Base-by-base conservation (phyloP, 2,329 filamentous ascomycete species). In the Scedosporium dehoogii region DNA sequence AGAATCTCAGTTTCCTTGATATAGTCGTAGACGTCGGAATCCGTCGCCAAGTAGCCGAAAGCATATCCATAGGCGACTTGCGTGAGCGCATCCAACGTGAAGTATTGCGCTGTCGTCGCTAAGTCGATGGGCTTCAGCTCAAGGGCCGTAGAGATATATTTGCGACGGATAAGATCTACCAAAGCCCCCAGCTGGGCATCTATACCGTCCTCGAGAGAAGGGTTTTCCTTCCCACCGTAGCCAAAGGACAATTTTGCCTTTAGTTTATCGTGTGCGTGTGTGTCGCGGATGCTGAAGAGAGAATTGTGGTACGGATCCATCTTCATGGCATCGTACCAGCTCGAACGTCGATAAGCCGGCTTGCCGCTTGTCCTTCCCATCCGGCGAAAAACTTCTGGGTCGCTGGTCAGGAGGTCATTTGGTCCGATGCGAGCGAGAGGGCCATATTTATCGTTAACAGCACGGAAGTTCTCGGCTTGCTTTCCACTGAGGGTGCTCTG, bases 251-350 rank as follows among this genome's bases (percentile, higher is more conserved):
- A 78, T 65, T 81, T 80, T 12, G 77, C 74, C 12, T 75, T 73
- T 38, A 79, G 68, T 51, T 68, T 67, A 6, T 67, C 70, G 68
- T 79, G 81, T 56, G 72, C 70, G 14, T 69, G 73, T 44, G 80
- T 79, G 62, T 85, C 74, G 48, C 77, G 73, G 41, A 76, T 72
- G 0, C 79, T 81, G 41, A 84, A 76, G 3, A 85, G 74, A 63
- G 80, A 83, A 64, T 84, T 78, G 23, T 77, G 73, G n/a, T 78
- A 74, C 0, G 81, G 79, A 63, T 85, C 78, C 64, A 86, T 74
- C 12, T 78, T 75, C 61, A 79, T 73, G 6, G 75, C 77, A 63
- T 76, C 71, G 66, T 83, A 83, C 73, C 79, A 83, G 0, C 64
- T 65, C 0, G 72, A 72, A 1, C 75, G 73, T 2, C 65, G 69